Evolutionary conservation across 352 stramenopile species (phyloP), one percentile per base, ranked within the genome.

Genomic region (Pythium sp.): DNA sequence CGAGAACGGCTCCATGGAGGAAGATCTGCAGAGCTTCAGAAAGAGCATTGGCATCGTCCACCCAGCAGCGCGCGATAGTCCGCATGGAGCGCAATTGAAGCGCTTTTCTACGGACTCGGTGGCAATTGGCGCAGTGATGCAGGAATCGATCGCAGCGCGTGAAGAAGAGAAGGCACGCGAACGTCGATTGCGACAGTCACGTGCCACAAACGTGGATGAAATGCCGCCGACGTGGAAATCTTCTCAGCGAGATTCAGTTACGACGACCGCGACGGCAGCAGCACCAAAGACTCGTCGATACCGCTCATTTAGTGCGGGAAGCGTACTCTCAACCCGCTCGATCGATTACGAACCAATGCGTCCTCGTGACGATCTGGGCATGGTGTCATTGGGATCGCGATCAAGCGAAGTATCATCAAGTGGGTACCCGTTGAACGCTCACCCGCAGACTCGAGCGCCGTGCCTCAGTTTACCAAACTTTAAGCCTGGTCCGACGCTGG

Each of bases 401-500:
- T 61, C 67, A 30, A 76, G 67, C 32, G 55, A 71, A 53, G 26
- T 61, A 5, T 47, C 49, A 20, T 43, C 60, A 2, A 73, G 46
- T 14, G 46, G 49, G 20, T 53, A 68, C 3, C 61, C 68, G 3
- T 47, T 70, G 55, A 71, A 77, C 53, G 62, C 74, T 11, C 70
- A 72, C 56, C 65, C 74, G 2, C 54, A 68, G 9, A 80, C 77
- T 7, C 84, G 85, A 4, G 74, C 84, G 8, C 83, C 80, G 18
- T 89, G 80, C 51, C 67, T 96, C 26, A 94, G 87, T 56, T 74
- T 96, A 4, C 73, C 80, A 26, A 71, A 76, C 22, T 88, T 96
- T 28, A 87, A 87, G 22, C 84, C 77, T n/a, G 65, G 59, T 0
- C 77, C 82, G 5, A 87, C 76, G 62, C 75, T 96, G 34, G 84